Evolutionary conservation across 2,329 filamentous ascomycete species (phyloP).

Genomic region (Cladosporium sphaerospermum): DNA sequence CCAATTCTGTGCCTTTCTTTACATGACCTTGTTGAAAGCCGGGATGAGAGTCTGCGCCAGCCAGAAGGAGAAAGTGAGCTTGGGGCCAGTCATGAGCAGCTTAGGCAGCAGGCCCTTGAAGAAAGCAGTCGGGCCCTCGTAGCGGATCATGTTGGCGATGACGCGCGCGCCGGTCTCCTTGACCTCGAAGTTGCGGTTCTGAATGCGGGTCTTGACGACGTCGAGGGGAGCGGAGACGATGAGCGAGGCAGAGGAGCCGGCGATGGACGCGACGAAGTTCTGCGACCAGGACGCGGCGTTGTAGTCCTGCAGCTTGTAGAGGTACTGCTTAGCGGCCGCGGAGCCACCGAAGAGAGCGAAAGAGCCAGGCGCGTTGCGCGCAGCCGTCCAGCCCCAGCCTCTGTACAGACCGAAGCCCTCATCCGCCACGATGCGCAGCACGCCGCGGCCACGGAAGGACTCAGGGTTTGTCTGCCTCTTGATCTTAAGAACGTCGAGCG

Average conservation of each 20-base stretch:
- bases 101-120: conserved; percentile 98
- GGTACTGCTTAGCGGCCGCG: conserved; percentile 93
- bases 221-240: conserved; percentile 93
- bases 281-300: conserved; percentile 91
- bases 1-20: conserved; percentile 19
- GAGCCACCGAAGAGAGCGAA: conserved; percentile 98
- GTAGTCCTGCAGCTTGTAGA: conserved; percentile 86
- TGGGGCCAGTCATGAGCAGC: conserved; percentile 97
- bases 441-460: conserved; percentile 87
- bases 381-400: conserved; percentile 96
- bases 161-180: conserved; percentile 92
- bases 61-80: conserved; percentile 99
- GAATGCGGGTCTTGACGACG: conserved; percentile 96
- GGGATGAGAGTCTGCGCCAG: conserved; percentile 96
- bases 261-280: conserved; percentile 96
- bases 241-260: conserved; percentile 89
- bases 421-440: conserved; percentile 82
- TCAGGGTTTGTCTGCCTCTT: conserved; percentile 99
- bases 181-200: conserved; percentile 98
- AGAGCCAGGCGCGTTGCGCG: conserved; percentile 90
- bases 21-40: conserved; percentile 68
- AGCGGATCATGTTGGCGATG: conserved; percentile 82
- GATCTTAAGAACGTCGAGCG: conserved; percentile 96
- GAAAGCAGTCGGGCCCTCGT: conserved; percentile 81
- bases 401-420: conserved; percentile 95